phyloP scores from a whole-genome alignment of 495 filamentous ascomycete species.

The Aspergillus sparsus region DNA sequence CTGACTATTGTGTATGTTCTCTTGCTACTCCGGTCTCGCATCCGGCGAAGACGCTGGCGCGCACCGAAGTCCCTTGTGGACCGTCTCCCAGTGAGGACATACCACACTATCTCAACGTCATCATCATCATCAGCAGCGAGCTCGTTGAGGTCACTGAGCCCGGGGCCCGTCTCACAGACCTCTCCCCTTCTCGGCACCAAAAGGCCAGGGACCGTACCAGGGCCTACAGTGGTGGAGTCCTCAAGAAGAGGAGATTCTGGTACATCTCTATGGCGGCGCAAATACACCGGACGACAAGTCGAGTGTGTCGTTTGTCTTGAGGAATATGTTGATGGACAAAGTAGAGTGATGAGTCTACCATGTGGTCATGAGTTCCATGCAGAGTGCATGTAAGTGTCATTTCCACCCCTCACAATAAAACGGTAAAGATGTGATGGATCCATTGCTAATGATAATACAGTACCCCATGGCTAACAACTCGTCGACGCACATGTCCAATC shows the following conservation, averaged over 20 bases:
- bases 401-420: background rate
- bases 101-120: slow-evolving; percentile 74
- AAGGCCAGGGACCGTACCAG: slow-evolving; percentile 60
- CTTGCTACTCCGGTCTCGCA: slow-evolving; percentile 82
- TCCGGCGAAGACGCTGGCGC: slow-evolving; percentile 87
- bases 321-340: slow-evolving; percentile 94
- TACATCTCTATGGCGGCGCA: slow-evolving; percentile 64
- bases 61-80: slow-evolving; percentile 96
- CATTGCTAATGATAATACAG: slow-evolving; percentile 47
- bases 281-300: slow-evolving; percentile 82
- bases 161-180: slow-evolving; percentile 61
- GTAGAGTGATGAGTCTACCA: slow-evolving; percentile 94
- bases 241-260: slow-evolving; percentile 52
- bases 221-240: slow-evolving; percentile 38
- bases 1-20: slow-evolving; percentile 91
- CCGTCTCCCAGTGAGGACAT: slow-evolving; percentile 89
- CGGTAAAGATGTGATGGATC: too few relatives aligned
- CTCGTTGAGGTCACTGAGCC: slow-evolving; percentile 54
- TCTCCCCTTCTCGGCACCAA: slow-evolving; percentile 65
- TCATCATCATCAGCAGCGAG: slow-evolving; percentile 57
- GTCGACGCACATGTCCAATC: slow-evolving; percentile 92
- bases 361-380: slow-evolving; percentile 98
- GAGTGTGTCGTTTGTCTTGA: slow-evolving; percentile 98
- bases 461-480: slow-evolving; percentile 96
- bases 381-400: slow-evolving; percentile 89